Conservation (phyloP, 2,329 filamentous ascomycete genomes). For the Pezicula carpinea region DNA sequence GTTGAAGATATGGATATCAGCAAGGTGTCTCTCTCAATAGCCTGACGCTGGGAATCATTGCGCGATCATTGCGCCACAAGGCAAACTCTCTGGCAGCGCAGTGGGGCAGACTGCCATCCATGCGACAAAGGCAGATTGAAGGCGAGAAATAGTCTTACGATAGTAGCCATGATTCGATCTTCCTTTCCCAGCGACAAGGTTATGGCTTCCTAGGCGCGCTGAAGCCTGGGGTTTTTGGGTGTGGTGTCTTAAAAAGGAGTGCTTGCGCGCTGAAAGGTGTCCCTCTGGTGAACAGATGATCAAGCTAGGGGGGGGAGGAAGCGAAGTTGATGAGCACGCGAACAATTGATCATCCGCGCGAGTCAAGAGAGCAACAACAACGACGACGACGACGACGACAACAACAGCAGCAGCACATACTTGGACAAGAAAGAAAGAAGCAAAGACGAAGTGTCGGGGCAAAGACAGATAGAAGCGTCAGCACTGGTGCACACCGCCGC, state of each 20-base stretch:
- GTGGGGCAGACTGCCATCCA: slow-evolving; percentile 11
- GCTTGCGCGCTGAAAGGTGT: background rate
- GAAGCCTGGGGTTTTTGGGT: background rate
- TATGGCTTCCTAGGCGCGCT: background rate
- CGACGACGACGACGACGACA: too few species aligned
- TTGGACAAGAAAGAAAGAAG: too few species aligned
- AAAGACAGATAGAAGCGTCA: too few species aligned
- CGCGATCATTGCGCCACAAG: slow-evolving; percentile 9
- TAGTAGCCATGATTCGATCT: slow-evolving; percentile 25
- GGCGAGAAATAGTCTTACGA: slow-evolving; percentile 21
- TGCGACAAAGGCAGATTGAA: slow-evolving; percentile 7
- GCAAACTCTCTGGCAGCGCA: slow-evolving; percentile 9
- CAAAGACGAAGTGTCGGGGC: too few species aligned
- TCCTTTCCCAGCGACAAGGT: slow-evolving; percentile 8
- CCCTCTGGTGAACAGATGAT: background rate
- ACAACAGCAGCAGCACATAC: too few species aligned
- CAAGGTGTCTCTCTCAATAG: slow-evolving; percentile 5
- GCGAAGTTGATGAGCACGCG: background rate
- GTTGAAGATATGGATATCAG: slow-evolving; percentile 17
- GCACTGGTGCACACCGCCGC: too few species aligned
- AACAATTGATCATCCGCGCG: background rate
- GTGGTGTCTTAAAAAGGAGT: slow-evolving; percentile 5
- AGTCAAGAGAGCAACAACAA: too few species aligned
- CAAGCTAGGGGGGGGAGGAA: background rate
- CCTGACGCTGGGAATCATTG: background rate